Evolutionary conservation across 2,329 filamentous ascomycete species (phyloP), one percentile per base, ranked within the genome.

Genomic region (Allantophomopsis lycopodina): DNA sequence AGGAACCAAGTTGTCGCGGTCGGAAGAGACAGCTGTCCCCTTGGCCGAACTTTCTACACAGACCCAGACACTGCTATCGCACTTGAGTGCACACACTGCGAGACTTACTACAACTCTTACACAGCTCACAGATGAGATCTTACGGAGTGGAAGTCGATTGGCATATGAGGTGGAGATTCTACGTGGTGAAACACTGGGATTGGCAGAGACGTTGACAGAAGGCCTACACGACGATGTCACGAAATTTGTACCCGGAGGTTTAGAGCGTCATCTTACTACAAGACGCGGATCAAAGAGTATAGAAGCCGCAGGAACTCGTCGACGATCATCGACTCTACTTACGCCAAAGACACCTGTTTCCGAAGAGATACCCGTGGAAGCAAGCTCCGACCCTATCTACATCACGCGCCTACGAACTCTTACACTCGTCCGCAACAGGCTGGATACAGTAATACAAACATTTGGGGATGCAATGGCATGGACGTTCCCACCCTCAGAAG

Each of bases 391-490:
- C 42, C 82, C 81, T 2, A 63, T 68, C 23, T 85, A 81, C 58
- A 80, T 95, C 47, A 71, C 72, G 38, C 80, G 87, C 48, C 69
- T 98, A 40, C 83, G 84, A 49, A 93, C 82, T 12, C 68, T 98
- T 31, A 84, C 82, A 3, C 71, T 82, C 33, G 86, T 96, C 20
- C 83, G 88, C 38, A 64, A 75, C 2, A 81, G 87, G n/a, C 71
- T 98, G 13, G 88, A 96, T 47, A 73, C 78, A 2, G 88, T 96
- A 17, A 87, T 96, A 53, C 83, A 84, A 57, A 82, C 80, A 1
- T 98, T 98, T 57, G 89, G 88, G 32, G 82, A 93, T 50, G 89
- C 91, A 23, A 94, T 96, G 84, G 82, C 93, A 50, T 96, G 94
- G 71, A 82, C 85, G 1, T 76, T 95, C 37, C 85, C 89, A 1